A percentile compares a stretch with the other conserved stretches of the same genome.
Evolutionary conservation across 305 asterid species (phyloP).

Genomic region (Rubia tinctorum): DNA sequence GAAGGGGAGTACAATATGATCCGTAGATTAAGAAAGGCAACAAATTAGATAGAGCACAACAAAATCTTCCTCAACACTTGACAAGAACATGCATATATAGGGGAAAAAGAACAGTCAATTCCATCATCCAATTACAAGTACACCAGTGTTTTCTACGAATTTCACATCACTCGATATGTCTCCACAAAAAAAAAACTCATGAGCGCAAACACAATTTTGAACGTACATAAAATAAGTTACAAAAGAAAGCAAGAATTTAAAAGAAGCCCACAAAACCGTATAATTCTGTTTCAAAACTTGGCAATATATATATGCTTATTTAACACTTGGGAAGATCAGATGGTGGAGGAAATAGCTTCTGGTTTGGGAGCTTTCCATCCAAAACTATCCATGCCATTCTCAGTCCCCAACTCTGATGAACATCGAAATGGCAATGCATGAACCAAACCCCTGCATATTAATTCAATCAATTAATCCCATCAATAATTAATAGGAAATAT

Average conservation of each 20-base stretch:
- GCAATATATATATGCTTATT: neutral
- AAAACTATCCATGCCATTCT: conserved; percentile 61
- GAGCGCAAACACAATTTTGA: neutral
- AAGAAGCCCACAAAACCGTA: neutral
- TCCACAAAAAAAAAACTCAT: neutral
- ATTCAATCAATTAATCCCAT: too few species aligned
- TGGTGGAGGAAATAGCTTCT: conserved; percentile 56
- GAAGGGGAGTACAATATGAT: too few species aligned
- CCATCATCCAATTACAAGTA: neutral
- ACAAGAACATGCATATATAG: too few species aligned
- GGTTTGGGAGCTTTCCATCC: conserved; percentile 53
- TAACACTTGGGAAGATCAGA: conserved; percentile 59
- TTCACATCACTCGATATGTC: neutral
- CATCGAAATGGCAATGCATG: conserved; percentile 67
- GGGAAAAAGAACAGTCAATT: too few species aligned
- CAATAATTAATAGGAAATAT: too few species aligned
- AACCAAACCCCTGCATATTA: conserved; percentile 45
- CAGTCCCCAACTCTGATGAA: conserved; percentile 63
- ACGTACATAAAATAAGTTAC: conserved; percentile 13
- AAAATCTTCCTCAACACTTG: too few species aligned
- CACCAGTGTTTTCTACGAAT: neutral
- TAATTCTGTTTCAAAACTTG: neutral
- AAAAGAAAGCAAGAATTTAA: neutral
- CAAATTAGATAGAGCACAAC: too few species aligned
- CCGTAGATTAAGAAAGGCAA: too few species aligned